Conservation (phyloP, 768 basidiomycete species). For the Suillus paluster region DNA sequence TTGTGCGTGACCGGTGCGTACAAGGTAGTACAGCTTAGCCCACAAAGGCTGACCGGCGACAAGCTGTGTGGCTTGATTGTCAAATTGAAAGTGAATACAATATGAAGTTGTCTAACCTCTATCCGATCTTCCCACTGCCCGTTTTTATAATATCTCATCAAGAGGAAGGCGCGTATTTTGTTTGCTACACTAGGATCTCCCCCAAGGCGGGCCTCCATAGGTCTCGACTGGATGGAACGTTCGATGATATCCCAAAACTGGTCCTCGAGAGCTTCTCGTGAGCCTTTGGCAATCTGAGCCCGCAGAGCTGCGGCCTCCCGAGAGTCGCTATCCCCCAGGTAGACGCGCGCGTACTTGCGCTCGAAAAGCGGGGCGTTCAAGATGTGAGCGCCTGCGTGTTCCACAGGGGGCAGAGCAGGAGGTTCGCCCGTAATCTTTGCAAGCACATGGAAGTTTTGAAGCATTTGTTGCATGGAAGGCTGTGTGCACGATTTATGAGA, state of each 20-base stretch:
- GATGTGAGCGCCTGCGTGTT: slow-evolving; percentile 82
- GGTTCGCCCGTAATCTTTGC: slow-evolving; percentile 79
- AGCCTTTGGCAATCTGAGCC: slow-evolving; percentile 76
- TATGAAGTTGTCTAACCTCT: slow-evolving; percentile 59
- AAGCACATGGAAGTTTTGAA: slow-evolving; percentile 74
- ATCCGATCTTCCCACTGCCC: slow-evolving; percentile 87
- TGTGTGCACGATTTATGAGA: slow-evolving; percentile 25
- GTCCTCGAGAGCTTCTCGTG: slow-evolving; percentile 82
- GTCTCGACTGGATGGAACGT: slow-evolving; percentile 77
- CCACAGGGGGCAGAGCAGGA: slow-evolving; percentile 71
- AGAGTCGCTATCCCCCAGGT: slow-evolving; percentile 67
- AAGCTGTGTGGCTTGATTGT: slow-evolving; percentile 49
- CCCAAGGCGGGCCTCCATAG: slow-evolving; percentile 84
- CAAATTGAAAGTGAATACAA: background rate
- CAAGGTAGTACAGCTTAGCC: slow-evolving; percentile 92
- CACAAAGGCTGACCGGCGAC: slow-evolving; percentile 88
- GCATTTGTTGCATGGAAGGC: slow-evolving; percentile 60
- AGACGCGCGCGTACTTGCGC: slow-evolving; percentile 80
- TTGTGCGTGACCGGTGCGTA: slow-evolving; percentile 80
- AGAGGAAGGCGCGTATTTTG: slow-evolving; percentile 86
- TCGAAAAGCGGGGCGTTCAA: slow-evolving; percentile 80
- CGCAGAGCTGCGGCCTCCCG: slow-evolving; percentile 70
- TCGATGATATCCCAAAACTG: slow-evolving; percentile 89
- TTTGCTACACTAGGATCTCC: slow-evolving; percentile 91
- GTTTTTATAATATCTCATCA: slow-evolving; percentile 78